Conservation (phyloP, 768 basidiomycete species). For the Termitomyces sp. region DNA sequence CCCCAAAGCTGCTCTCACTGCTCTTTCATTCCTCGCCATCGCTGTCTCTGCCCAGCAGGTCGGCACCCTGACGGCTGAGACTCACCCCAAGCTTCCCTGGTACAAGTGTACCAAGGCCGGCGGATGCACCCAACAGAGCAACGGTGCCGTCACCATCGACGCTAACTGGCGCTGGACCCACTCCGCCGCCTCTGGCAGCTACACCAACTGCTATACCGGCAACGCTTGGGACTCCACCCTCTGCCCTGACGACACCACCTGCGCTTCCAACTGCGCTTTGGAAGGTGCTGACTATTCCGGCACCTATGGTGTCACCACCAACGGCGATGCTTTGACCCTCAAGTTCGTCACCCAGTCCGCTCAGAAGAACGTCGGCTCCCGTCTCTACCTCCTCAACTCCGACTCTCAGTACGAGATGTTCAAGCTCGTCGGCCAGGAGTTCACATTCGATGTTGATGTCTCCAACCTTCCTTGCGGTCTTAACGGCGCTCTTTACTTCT, state of each 20-base stretch:
- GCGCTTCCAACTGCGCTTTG: conserved; percentile 40
- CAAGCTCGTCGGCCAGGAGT: conserved; percentile 10
- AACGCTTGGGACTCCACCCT: conserved; percentile 52
- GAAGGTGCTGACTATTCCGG: conserved; percentile 48
- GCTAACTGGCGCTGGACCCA: conserved; percentile 60
- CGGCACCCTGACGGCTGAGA: conserved; percentile 42
- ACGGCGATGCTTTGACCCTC: conserved; percentile 40
- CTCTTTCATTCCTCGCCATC: conserved; percentile 32
- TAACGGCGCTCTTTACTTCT: conserved; percentile 7
- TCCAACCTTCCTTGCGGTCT: conserved; percentile 8
- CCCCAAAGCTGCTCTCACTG: conserved; percentile 36
- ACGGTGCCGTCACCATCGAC: conserved; percentile 46
- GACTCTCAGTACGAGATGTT: conserved; percentile 14
- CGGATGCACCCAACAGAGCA: conserved; percentile 36
- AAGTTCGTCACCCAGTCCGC: conserved; percentile 43
- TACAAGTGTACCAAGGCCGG: conserved; percentile 44
- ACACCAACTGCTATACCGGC: conserved; percentile 53
- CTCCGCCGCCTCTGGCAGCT: conserved; percentile 24
- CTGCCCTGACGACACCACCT: conserved; percentile 49
- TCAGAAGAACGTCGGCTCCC: conserved; percentile 38
- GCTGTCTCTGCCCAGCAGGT: conserved; percentile 40
- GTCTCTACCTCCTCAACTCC: conserved; percentile 12
- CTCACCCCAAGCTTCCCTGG: conserved; percentile 31
- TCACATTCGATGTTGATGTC: conserved; percentile 6
- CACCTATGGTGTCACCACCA: conserved; percentile 53